These are phyloP conservation scores for Botrytis sinoallii DNA, from an alignment of 2,329 filamentous ascomycete species.

Conservation along the genomic window DNA sequence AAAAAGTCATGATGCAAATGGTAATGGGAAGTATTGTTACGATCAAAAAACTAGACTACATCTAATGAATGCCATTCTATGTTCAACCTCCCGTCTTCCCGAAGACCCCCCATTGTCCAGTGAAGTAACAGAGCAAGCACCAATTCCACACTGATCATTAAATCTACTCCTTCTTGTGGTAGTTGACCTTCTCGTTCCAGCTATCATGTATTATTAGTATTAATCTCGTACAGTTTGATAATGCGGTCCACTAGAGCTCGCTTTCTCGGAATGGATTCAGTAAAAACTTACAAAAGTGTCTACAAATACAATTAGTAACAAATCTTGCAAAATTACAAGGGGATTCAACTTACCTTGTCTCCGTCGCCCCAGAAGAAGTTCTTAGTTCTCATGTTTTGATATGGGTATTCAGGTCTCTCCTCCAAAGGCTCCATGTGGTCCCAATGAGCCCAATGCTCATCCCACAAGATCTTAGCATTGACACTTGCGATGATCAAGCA, in stretches of 20 bases:
- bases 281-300: slow-evolving; percentile 63
- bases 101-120: not conserved
- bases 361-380: slow-evolving; percentile 95
- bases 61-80: slow-evolving; percentile 20
- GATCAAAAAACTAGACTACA: slow-evolving; percentile 18
- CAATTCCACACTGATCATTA: not conserved
- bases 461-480: slow-evolving; percentile 91
- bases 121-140: slow-evolving; percentile 7
- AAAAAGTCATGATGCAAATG: slow-evolving; percentile 28
- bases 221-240: not conserved
- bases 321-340: slow-evolving; percentile 20
- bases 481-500: slow-evolving; percentile 65
- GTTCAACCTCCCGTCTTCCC: slow-evolving; percentile 1
- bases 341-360: slow-evolving; percentile 69
- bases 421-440: slow-evolving; percentile 79
- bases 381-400: slow-evolving; percentile 97
- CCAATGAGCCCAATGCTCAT: slow-evolving; percentile 97
- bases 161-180: slow-evolving; percentile 64
- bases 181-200: slow-evolving; percentile 96
- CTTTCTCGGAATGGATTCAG: not conserved
- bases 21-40: slow-evolving; percentile 15
- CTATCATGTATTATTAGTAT: slow-evolving; percentile 42
- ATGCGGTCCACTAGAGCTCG: slow-evolving; percentile 5
- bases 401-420: slow-evolving; percentile 89
- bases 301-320: slow-evolving; percentile 35